Conservation (phyloP, 1,284 basidiomycete genomes). For the Neolentinus lepideus region DNA sequence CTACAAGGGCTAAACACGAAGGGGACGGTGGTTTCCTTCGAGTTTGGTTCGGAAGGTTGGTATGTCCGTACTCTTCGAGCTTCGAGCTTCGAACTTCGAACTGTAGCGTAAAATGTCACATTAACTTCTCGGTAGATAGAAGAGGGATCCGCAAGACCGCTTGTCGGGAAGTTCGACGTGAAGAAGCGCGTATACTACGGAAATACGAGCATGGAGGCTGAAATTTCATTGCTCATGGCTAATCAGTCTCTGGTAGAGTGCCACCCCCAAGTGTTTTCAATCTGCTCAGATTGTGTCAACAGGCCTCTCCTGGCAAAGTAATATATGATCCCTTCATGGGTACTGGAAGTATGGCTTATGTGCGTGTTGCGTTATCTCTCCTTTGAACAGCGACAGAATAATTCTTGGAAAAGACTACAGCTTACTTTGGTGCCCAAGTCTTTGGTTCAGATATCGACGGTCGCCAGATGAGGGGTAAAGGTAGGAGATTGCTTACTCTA, state of each 20-base stretch:
- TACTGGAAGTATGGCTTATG: conserved; percentile 94
- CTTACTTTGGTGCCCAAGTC: conserved; percentile 84
- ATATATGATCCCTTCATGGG: conserved; percentile 97
- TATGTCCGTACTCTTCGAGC: conserved; percentile 36
- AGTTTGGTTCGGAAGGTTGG: conserved; percentile 81
- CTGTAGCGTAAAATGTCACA: not conserved
- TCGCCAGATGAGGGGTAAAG: conserved; percentile 92
- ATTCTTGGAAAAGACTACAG: conserved; percentile 47
- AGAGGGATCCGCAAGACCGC: conserved; percentile 62
- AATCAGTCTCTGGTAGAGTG: conserved; percentile 79
- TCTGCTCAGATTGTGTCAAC: not conserved
- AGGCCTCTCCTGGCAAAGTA: conserved; percentile 85
- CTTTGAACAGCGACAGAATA: conserved; percentile 4
- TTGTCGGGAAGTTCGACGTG: conserved; percentile 74
- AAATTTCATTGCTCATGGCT: conserved; percentile 92
- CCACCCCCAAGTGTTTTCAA: too few species aligned
- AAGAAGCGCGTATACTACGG: conserved; percentile 91
- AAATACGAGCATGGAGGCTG: conserved; percentile 97
- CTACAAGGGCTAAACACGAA: conserved; percentile 40
- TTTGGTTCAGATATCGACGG: conserved; percentile 97
- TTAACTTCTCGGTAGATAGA: conserved; percentile 41
- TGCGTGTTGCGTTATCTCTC: conserved; percentile 25
- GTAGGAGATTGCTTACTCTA: conserved; percentile 22
- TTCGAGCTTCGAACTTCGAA: not conserved
- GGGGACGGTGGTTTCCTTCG: conserved; percentile 63